Evolutionary conservation across 306 rosid species (phyloP), one percentile per base, ranked within the genome.

Genomic region (Sicyos baderoa): DNA sequence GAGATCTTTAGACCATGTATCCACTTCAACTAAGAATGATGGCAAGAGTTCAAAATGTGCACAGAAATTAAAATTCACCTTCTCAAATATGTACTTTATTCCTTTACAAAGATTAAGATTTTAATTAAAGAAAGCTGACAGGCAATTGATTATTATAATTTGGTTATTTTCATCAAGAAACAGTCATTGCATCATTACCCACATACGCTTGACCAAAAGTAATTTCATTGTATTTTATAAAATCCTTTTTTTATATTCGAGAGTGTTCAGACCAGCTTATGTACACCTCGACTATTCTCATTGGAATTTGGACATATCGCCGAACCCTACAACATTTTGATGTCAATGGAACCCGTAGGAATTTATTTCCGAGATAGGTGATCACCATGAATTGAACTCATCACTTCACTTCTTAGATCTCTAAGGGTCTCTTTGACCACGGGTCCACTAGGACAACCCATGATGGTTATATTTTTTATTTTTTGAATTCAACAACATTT

Each of bases 1-100:
- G 35, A 55, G 35, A 45, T 45, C 50, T 45, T 45, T 45, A 45
- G 50, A 45, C 50, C 50, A 45, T 47, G 13, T 7, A 56, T 18
- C 23, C 16, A 29, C 52, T 32, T 40, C 4, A 10, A 17, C 8
- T 15, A 29, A 29, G n/a, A n/a, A n/a, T n/a, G n/a, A n/a, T n/a
- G n/a, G 37, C 44, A 60, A 29, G 67, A 40, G 12, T 60, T 60
- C 67, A 60, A 60, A 60, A 29, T 60, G 67, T 60, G 45, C 35
- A 60, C 3, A 29, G 44, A 61, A 11, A 18, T 61, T 61, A 61
- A 45, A 45, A 32, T 40, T 27, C 19, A 15, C 19, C 29, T 64
- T 57, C 53, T 54, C 75, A 70, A 71, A 21, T 58, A 64, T 29
- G 40, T 49, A 25, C 72, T 21, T 49, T 25, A 14, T 17, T 18